Evolutionary conservation across 23 red algal species (phyloP), one percentile per base, ranked within the genome.

Genomic region (Cyanidium caldarium): DNA sequence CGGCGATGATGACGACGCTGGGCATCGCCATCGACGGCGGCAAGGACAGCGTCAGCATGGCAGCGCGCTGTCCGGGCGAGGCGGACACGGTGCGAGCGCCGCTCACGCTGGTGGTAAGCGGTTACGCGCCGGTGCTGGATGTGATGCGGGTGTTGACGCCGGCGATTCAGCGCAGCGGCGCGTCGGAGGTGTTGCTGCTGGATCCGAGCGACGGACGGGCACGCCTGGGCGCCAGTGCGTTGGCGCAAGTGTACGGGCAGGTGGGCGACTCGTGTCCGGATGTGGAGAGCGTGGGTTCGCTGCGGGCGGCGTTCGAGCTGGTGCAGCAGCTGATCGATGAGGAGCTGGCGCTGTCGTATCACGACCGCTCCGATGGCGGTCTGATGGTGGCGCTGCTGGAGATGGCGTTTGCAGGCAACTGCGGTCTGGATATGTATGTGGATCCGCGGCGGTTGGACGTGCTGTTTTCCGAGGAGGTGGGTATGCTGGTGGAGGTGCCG

Each of bases 381-480:
- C 71, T 98, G 57, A 19, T 98, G 35, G 78, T 67, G 0, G 29
- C 79, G 25, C 37, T 98, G 3, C 42, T 87, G 67, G 92, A 98
- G 44, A 98, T 98, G 92, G 84, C 75, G 33, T 89, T 98, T 78
- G 92, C 75, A 34, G 92, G 92, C 23, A 88, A 98, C 72, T 98
- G 92, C 36, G 92, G 92, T 10, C 30, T 88, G 34, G 92, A 98
- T 44, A 68, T 98, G 35, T n/a, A 16, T 13, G 42, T 81, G 21
- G 51, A 61, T 61, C 1, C 51, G 7, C 51, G 31, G 51, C 7
- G 31, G 7, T 35, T 75, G 34, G 33, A 36, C 42, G 33, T 46
- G 46, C 39, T 94, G 19, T 94, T 94, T 57, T 69, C 87, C 2
- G 87, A 94, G 44, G 87, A 94, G 42, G 68, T 86, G 15, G 87